Evolutionary conservation across 2,329 filamentous ascomycete species (phyloP).

Genomic region (Clathrospora elynae): DNA sequence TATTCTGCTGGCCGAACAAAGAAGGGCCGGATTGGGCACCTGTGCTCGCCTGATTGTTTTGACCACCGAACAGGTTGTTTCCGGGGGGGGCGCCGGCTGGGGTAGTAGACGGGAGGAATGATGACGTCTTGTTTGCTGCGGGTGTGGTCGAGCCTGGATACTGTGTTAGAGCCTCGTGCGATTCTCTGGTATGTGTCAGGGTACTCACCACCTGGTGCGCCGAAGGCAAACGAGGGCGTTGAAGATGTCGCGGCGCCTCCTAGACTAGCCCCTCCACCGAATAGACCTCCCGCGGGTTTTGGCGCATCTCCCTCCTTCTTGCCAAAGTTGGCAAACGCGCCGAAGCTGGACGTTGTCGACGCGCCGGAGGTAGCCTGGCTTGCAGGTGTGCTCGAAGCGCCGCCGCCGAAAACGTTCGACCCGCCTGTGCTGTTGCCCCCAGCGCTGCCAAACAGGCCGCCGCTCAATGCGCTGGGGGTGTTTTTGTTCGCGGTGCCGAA

Average conservation of each 20-base stretch:
- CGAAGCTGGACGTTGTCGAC: slow-evolving; percentile 23
- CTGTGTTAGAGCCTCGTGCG: slow-evolving; percentile 13
- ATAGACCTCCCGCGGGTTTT: slow-evolving; percentile 31
- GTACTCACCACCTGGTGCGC: slow-evolving; percentile 16
- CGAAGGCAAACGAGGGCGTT: slow-evolving; percentile 21
- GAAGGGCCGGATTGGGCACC: slow-evolving; percentile 19
- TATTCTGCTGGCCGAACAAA: slow-evolving; percentile 26
- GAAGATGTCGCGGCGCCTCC: slow-evolving; percentile 24
- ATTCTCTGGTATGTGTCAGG: neutral
- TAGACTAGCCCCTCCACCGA: slow-evolving; percentile 18
- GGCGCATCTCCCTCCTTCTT: slow-evolving; percentile 29
- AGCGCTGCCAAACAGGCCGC: slow-evolving; percentile 25
- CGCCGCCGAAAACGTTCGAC: slow-evolving; percentile 35
- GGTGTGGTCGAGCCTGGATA: slow-evolving; percentile 37
- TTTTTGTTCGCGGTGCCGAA: slow-evolving; percentile 33
- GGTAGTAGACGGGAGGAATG: slow-evolving; percentile 46
- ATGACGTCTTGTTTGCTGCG: slow-evolving; percentile 45
- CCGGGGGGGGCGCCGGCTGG: slow-evolving; percentile 48
- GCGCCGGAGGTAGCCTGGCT: slow-evolving; percentile 33
- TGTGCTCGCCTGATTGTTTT: slow-evolving; percentile 24
- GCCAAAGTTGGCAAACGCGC: slow-evolving; percentile 20
- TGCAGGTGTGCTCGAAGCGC: slow-evolving; percentile 34
- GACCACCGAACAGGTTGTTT: slow-evolving; percentile 34
- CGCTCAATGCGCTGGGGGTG: slow-evolving; percentile 23
- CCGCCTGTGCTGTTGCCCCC: slow-evolving; percentile 16